Base-by-base conservation (phyloP, 2,329 filamentous ascomycete genomes). In the Ceratocystis albifundus region DNA sequence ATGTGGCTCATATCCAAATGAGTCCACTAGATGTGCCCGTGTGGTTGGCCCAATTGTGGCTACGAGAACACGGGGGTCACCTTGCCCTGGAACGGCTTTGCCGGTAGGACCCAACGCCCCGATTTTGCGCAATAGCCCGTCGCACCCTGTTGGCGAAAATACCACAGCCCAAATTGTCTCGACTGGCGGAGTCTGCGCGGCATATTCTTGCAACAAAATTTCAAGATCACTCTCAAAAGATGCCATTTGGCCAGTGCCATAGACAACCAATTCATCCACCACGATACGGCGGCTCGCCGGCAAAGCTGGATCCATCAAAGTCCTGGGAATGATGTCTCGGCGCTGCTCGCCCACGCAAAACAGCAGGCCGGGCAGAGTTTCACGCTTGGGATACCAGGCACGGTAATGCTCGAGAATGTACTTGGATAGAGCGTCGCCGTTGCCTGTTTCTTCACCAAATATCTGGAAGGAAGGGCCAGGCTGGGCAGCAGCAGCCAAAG, bases 21-120 rank as follows among this genome's bases (percentile, higher is more conserved):
- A 80, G 22, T 79, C 77, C 17, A 78, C 74, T 57, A 99, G 76
- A 75, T 90, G 86, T 70, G 91, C 85, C 69, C 87, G 82, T 10
- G 94, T 99, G 20, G 94, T 99, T 12, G 94, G 93, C 0, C 94
- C 94, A 75, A 99, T 99, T 0, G 92, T 95, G 15, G 88, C 90
- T 68, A 97, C 79, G 69, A 83, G 85, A 0, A 85, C 63, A 74
- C 80, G 8, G 76, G 76, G 2, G 68, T 69, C 12, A 64, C 71
- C 4, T 70, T 72, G 36, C 70, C 70, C 44, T 25, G 15, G n/a
- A 20, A 67, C 61, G 3, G 48, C 46, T 15, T 17, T 50, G 4
- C 66, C 68, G 4, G 73, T 72, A 4, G 74, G 71, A 66, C 84
- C 80, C 20, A 86, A 72, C 70, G 82, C 70, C 0, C 78, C 81